Conservation (phyloP, 768 basidiomycete species). For the Tubosaeta brunneosetosa region DNA sequence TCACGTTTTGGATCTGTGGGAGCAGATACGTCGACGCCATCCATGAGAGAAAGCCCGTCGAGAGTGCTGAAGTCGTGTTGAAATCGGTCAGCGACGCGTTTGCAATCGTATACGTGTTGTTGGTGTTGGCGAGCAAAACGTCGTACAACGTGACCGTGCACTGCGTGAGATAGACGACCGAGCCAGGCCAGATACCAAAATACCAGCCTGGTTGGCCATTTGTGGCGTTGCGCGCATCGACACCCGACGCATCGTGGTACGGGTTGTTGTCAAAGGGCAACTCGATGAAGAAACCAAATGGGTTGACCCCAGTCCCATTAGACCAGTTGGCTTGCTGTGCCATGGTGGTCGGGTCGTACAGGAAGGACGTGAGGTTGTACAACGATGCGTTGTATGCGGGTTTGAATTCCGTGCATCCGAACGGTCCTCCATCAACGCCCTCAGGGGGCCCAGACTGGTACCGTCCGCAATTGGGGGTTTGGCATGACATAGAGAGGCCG, state of each 20-base stretch:
- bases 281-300: conserved; percentile 1
- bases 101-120: background rate
- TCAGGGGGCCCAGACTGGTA: background rate
- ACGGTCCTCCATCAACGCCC: background rate
- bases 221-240: background rate
- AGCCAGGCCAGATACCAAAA: background rate
- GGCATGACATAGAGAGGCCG: background rate
- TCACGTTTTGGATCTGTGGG: background rate
- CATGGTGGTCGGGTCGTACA: conserved; percentile 2
- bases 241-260: background rate
- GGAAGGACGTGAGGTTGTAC: conserved; percentile 1
- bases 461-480: background rate
- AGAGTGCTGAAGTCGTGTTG: conserved; percentile 1
- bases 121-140: background rate
- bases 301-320: background rate
- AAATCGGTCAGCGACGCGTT: background rate
- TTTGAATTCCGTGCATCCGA: background rate
- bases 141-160: conserved; percentile 1
- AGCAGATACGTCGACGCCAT: conserved; percentile 1
- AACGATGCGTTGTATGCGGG: conserved; percentile 2
- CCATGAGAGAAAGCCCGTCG: background rate
- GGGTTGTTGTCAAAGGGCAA: conserved; percentile 1
- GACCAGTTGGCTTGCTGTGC: background rate
- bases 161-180: background rate
- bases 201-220: background rate